Conservation (phyloP, 2,329 filamentous ascomycete genomes). For the Neonectria neomacrospora region DNA sequence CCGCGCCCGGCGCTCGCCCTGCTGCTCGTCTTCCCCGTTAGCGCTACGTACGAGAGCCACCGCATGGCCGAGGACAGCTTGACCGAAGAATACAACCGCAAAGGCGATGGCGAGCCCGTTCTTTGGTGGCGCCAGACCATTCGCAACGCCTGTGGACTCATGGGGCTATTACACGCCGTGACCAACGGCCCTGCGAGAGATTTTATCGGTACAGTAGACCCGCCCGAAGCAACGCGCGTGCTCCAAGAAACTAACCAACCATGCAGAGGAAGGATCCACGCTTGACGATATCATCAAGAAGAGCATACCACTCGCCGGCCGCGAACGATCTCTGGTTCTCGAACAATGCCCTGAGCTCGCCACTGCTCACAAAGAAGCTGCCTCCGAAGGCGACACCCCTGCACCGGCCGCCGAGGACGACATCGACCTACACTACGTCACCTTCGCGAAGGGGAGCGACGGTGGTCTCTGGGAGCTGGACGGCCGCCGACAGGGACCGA, state of each 20-base stretch:
- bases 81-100: slow-evolving; percentile 71
- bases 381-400: slow-evolving; percentile 78
- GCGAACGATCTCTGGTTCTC: slow-evolving; percentile 75
- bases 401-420: slow-evolving; percentile 83
- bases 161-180: slow-evolving; percentile 85
- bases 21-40: slow-evolving; percentile 91
- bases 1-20: slow-evolving; percentile 89
- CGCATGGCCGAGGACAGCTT: slow-evolving; percentile 78
- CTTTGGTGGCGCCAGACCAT: slow-evolving; percentile 97
- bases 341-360: slow-evolving; percentile 83
- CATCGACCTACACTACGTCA: slow-evolving; percentile 95
- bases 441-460: slow-evolving; percentile 82
- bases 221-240: neutral
- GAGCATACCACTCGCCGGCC: slow-evolving; percentile 76
- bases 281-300: slow-evolving; percentile 73
- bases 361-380: slow-evolving; percentile 80
- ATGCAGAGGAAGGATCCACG: slow-evolving; percentile 60
- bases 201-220: slow-evolving; percentile 65
- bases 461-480: slow-evolving; percentile 72
- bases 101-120: slow-evolving; percentile 77
- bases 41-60: slow-evolving; percentile 79
- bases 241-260: slow-evolving; percentile 11
- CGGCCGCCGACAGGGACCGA: slow-evolving; percentile 67
- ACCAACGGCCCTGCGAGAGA: slow-evolving; percentile 77
- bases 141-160: slow-evolving; percentile 90